Percentiles rank a stretch among this genome's conserved stretches.
phyloP scores from a whole-genome alignment of 352 stramenopile genomes.

The Phytophthora sp. region DNA sequence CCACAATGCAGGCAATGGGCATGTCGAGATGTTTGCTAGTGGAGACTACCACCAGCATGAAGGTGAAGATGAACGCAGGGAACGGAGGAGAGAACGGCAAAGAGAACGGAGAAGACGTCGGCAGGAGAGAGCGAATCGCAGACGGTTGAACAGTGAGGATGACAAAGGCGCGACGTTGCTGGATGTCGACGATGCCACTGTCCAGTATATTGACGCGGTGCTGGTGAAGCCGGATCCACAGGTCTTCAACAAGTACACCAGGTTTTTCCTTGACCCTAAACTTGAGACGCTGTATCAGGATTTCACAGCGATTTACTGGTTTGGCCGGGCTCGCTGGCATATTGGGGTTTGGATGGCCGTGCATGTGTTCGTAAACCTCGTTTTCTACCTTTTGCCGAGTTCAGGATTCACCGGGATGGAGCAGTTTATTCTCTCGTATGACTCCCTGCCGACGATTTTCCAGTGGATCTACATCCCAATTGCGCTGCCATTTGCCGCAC shows the following conservation, averaged over 20 bases:
- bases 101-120: conserved; percentile 21
- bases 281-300: conserved; percentile 85
- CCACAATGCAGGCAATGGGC: conserved; percentile 3
- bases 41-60: conserved; percentile 19
- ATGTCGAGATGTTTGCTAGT: conserved; percentile 16
- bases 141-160: conserved; percentile 15
- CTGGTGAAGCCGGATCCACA: conserved; percentile 73
- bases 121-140: conserved; percentile 24
- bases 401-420: conserved; percentile 71
- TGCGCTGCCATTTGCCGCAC: conserved; percentile 75
- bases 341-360: conserved; percentile 74
- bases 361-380: conserved; percentile 68
- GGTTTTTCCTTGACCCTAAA: conserved; percentile 78
- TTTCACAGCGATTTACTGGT: conserved; percentile 87
- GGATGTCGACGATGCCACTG: conserved; percentile 59
- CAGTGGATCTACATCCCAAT: conserved; percentile 79
- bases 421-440: conserved; percentile 66
- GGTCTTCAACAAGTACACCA: conserved; percentile 82
- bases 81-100: conserved; percentile 22
- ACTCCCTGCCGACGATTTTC: conserved; percentile 47
- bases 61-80: conserved; percentile 16
- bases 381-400: conserved; percentile 67
- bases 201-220: conserved; percentile 78
- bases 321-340: conserved; percentile 73
- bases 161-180: conserved; percentile 40